Conservation (phyloP, 2,329 filamentous ascomycete genomes). For the Fusarium pilosicola region DNA sequence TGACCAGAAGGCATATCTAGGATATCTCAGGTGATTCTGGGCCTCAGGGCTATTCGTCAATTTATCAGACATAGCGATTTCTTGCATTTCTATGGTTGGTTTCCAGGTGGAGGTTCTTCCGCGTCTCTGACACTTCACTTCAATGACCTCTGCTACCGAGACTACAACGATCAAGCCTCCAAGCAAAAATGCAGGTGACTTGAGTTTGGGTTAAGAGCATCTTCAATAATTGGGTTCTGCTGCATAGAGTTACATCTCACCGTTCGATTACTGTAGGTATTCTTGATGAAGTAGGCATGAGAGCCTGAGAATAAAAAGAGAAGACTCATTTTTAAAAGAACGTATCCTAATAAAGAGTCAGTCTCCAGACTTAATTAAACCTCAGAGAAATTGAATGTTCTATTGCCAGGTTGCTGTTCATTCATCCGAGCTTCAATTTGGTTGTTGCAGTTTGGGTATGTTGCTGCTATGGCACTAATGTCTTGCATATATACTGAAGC, state of each 20-base stretch:
- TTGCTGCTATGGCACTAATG: rapidly evolving
- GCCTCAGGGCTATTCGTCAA: rapidly evolving
- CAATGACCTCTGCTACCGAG: neutral
- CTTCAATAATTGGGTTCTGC: neutral
- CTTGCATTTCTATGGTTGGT: neutral
- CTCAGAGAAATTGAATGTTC: too few relatives aligned
- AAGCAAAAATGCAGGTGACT: rapidly evolving
- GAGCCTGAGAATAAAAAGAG: too few relatives aligned
- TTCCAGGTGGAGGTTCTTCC: neutral
- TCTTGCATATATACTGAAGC: neutral
- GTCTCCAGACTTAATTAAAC: neutral
- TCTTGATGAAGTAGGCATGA: too few relatives aligned
- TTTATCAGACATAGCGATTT: neutral
- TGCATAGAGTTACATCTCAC: too few relatives aligned
- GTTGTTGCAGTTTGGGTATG: neutral
- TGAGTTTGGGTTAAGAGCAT: neutral
- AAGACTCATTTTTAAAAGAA: neutral
- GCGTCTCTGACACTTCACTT: neutral
- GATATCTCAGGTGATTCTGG: too few relatives aligned
- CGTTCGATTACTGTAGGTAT: too few relatives aligned
- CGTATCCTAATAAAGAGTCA: rapidly evolving
- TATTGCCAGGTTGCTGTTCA: neutral
- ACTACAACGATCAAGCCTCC: rapidly evolving
- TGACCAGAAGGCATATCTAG: rapidly evolving
- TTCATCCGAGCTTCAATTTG: neutral